phyloP scores from a whole-genome alignment of 345 rosid genomes.

The Physaria fendleri region DNA sequence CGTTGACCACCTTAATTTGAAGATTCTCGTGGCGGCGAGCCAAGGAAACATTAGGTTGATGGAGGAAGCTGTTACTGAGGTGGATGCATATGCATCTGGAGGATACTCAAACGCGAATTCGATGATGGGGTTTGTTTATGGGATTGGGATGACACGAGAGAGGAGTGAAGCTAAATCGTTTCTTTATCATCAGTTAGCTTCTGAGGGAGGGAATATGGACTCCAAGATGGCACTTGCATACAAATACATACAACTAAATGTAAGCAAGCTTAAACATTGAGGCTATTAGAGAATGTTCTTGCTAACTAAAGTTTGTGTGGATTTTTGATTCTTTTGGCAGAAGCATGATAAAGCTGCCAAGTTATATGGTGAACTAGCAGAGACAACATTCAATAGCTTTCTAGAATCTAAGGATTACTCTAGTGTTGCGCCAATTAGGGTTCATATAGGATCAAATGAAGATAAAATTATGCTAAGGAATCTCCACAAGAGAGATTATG shows the following conservation, averaged over 20 bases:
- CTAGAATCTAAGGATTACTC: slow-evolving; percentile 81
- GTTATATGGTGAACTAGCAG: slow-evolving; percentile 81
- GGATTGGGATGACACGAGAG: slow-evolving; percentile 67
- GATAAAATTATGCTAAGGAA: slow-evolving; percentile 75
- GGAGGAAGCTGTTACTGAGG: slow-evolving; percentile 66
- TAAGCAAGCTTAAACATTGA: slow-evolving; percentile 32
- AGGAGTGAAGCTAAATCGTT: slow-evolving; percentile 60
- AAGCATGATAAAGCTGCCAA: slow-evolving; percentile 74
- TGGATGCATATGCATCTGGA: slow-evolving; percentile 41
- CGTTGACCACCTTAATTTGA: too few relatives aligned
- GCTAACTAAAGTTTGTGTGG: neutral
- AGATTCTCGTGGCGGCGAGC: slow-evolving; percentile 46
- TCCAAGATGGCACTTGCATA: slow-evolving; percentile 91
- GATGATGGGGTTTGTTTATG: slow-evolving; percentile 60
- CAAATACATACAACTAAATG: slow-evolving; percentile 74
- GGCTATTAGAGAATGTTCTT: too few relatives aligned
- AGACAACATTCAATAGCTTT: slow-evolving; percentile 78
- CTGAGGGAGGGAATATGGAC: slow-evolving; percentile 70
- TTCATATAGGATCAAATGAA: slow-evolving; percentile 84
- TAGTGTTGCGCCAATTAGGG: slow-evolving; percentile 70
- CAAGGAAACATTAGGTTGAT: slow-evolving; percentile 44
- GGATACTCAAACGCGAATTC: slow-evolving; percentile 76
- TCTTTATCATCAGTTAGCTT: slow-evolving; percentile 65
- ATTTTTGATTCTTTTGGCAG: neutral
- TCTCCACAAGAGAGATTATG: slow-evolving; percentile 77